Base-by-base conservation (phyloP, 192 early-diverging fungal genomes). In the Coemansia sp. region DNA sequence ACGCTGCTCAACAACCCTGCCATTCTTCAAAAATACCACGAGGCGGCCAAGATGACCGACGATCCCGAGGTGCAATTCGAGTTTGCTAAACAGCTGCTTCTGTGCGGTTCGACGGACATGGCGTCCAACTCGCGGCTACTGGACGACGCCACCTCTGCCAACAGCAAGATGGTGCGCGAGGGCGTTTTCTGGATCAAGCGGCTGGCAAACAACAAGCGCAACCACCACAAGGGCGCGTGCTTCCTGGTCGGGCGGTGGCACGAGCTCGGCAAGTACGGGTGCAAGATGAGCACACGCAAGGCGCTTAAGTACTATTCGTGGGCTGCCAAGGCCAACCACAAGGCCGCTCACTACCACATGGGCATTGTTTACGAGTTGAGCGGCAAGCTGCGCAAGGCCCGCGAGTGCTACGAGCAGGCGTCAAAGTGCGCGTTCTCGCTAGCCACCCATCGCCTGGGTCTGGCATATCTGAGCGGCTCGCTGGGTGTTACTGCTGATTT, bases 1-100 rank as follows among this genome's bases (percentile, higher is more conserved):
- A 81, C 79, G 23, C 53, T 81, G 4, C 60, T 81, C 22, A 71
- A 72, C 66, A 81, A 81, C 52, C 79, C 79, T 11, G 59, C 57
- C 22, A 62, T 81, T 22, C 68, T 81, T n/a, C 68, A 72, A 57
- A 62, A 81, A 56, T 92, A 91, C 67, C 87, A 90, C 20, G 82
- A 87, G 19, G 83, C 86, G 45, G 92, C 89, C 20, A 86, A 83
- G 52, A 84, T 88, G 53, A 89, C 89, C 15, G 85, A 85, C 52
- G 82, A 92, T 68, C 75, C 82, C 4, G 75, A 86, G 22, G 83
- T 86, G 23, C 90, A 93, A 74, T 72, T 89, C 47, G 85, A 87
- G 31, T 93, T 89, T 82, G 88, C 88, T 23, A 86, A 86, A 50
- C 72, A 74, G 53, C 68, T 81, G 36, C 66, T 81, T 22, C 67